Evolutionary conservation across 192 early-diverging fungal species (phyloP).

Genomic region (Rhizoclosmatium globosum): DNA sequence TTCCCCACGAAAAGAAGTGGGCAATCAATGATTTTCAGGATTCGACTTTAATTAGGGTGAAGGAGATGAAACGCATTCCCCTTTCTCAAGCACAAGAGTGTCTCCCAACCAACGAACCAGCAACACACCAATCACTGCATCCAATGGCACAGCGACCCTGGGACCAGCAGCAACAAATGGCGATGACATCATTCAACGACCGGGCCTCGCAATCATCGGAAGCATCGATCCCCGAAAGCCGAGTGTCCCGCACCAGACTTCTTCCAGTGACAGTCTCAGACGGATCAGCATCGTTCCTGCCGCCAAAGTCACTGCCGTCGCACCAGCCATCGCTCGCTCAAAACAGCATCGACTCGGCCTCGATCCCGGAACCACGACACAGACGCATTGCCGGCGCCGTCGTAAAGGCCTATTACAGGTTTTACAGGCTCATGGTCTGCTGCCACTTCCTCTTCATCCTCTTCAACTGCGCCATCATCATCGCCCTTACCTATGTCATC

Average conservation of each 20-base stretch:
- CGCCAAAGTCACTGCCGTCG: too few species aligned
- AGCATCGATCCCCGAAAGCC: background rate
- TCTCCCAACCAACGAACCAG: background rate
- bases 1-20: too few species aligned
- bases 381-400: background rate
- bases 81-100: background rate
- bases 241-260: background rate
- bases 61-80: background rate
- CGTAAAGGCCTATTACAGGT: background rate
- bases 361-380: background rate
- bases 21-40: too few species aligned
- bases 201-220: background rate
- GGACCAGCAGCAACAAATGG: background rate
- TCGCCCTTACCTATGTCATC: background rate
- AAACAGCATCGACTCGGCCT: background rate
- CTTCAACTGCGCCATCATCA: slow-evolving; percentile 7
- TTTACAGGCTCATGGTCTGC: background rate
- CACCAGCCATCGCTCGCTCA: background rate
- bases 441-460: slow-evolving; percentile 20
- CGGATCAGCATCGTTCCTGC: too few species aligned
- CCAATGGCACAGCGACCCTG: background rate
- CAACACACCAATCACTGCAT: background rate
- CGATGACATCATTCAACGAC: background rate
- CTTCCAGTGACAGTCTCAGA: background rate
- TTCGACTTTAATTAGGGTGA: too few species aligned